Conservation (phyloP, 768 basidiomycete genomes). For the Tulasnella sp. region DNA sequence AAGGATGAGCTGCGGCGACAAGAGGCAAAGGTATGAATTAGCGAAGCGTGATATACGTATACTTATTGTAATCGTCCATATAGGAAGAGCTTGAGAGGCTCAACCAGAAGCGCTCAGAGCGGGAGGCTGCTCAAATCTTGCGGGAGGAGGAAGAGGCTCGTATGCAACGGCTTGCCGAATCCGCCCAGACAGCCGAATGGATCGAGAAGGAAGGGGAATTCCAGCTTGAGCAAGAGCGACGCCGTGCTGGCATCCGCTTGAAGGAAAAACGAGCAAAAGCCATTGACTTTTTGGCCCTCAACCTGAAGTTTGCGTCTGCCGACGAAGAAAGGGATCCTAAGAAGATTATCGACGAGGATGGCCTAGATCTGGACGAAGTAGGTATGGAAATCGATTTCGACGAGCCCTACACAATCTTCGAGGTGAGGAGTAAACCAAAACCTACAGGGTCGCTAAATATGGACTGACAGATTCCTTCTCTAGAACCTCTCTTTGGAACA, state of each 20-base stretch:
- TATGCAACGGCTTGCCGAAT: conserved; percentile 86
- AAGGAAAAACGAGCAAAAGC: conserved; percentile 97
- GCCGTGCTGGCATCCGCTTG: conserved; percentile 87
- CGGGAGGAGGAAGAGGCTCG: conserved; percentile 90
- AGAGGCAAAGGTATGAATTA: conserved; percentile 63
- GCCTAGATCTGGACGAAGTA: conserved; percentile 66
- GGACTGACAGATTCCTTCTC: conserved; percentile 22
- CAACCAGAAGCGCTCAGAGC: conserved; percentile 83
- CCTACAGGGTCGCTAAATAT: not conserved
- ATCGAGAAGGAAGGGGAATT: conserved; percentile 95
- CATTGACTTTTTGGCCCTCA: conserved; percentile 95
- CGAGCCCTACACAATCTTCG: conserved; percentile 96
- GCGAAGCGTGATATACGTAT: not conserved
- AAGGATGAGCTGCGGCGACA: conserved; percentile 74
- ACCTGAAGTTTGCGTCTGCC: conserved; percentile 82
- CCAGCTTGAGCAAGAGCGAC: conserved; percentile 89
- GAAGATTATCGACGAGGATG: conserved; percentile 53
- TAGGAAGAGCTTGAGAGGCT: conserved; percentile 85
- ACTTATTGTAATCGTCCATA: not conserved
- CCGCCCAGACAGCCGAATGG: conserved; percentile 98
- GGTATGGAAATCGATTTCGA: conserved; percentile 97
- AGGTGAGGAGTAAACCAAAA: conserved; percentile 50
- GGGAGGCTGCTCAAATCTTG: conserved; percentile 82
- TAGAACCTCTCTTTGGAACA: conserved; percentile 84
- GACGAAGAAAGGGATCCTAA: conserved; percentile 47